A percentile compares a stretch with the other conserved stretches of the same genome.
These are phyloP conservation scores for Rhodotorula sp. DNA, from an alignment of 1,284 basidiomycete species.

Conservation along the genomic window DNA sequence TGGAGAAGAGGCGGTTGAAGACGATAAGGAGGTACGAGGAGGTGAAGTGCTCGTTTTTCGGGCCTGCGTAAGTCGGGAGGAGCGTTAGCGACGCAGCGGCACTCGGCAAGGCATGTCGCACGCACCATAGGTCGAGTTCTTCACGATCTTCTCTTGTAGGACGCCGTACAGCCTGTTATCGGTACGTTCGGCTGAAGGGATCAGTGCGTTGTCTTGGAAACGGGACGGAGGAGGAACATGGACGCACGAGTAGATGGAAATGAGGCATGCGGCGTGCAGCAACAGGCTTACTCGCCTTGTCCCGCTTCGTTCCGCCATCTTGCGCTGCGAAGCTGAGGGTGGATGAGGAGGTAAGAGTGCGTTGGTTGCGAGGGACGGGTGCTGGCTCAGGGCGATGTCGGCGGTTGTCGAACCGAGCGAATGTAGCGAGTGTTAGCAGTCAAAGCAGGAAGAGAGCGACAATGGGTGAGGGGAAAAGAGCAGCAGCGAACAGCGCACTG, in stretches of 20 bases:
- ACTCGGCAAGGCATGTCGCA: background rate
- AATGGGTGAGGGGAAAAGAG: too few relatives aligned
- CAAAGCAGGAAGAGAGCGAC: too few relatives aligned
- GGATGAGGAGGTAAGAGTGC: background rate
- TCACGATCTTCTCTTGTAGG: slow-evolving; percentile 44
- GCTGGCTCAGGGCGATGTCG: too few relatives aligned
- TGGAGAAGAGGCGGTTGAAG: slow-evolving; percentile 41
- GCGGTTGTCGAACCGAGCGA: background rate
- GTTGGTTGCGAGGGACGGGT: too few relatives aligned
- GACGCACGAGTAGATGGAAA: slow-evolving; percentile 37
- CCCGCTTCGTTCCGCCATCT: background rate
- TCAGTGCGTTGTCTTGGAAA: background rate
- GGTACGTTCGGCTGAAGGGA: background rate
- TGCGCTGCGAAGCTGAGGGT: background rate
- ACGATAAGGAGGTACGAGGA: slow-evolving; percentile 42
- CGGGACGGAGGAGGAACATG: too few relatives aligned
- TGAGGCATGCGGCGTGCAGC: slow-evolving; percentile 35
- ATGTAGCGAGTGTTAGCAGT: background rate
- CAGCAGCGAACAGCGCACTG: too few relatives aligned
- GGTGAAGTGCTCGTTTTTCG: slow-evolving; percentile 39
- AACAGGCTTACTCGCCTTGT: slow-evolving; percentile 17
- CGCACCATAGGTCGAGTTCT: slow-evolving; percentile 40
- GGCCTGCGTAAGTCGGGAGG: slow-evolving; percentile 11
- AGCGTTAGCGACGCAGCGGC: background rate
- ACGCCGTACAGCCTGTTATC: slow-evolving; percentile 34